A percentile compares a stretch with the other conserved stretches of the same genome.
These are phyloP conservation scores for Canna indica DNA, from an alignment of 176 grass and related monocot genomes.

Conservation along the genomic window DNA sequence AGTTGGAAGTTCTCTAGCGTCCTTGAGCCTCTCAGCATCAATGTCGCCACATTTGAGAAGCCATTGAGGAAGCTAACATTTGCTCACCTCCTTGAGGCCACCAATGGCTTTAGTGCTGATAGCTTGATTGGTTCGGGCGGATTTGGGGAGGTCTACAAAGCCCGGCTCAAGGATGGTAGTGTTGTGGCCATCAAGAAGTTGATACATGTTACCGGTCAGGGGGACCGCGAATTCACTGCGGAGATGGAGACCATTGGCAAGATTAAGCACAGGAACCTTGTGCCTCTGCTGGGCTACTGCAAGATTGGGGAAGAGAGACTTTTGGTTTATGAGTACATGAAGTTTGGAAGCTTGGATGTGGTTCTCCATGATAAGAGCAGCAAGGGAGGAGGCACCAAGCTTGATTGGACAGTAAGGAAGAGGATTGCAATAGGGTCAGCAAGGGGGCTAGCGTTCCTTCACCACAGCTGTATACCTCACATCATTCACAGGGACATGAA, in stretches of 20 bases:
- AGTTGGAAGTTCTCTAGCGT: constrained; percentile 85
- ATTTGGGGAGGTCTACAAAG: constrained; percentile 96
- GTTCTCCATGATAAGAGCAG: constrained; percentile 50
- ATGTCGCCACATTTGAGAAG: constrained; percentile 91
- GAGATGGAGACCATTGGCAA: constrained; percentile 99
- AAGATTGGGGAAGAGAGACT: constrained; percentile 89
- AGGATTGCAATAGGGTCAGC: constrained; percentile 76
- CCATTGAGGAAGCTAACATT: constrained; percentile 86
- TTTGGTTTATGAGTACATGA: constrained; percentile 95
- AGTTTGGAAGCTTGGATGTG: constrained; percentile 77
- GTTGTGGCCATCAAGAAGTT: constrained; percentile 94
- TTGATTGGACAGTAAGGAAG: constrained; percentile 79
- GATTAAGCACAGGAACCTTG: constrained; percentile 98
- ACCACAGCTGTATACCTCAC: constrained; percentile 95
- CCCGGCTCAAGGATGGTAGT: constrained; percentile 68
- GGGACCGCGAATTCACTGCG: constrained; percentile 81
- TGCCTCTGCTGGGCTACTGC: constrained; percentile 80
- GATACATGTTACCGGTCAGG: constrained; percentile 83
- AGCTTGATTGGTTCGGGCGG: constrained; percentile 80
- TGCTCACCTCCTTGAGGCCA: constrained; percentile 88
- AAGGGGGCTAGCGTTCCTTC: constrained; percentile 84
- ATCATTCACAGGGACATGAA: constrained; percentile 99
- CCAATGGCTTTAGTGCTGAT: constrained; percentile 77
- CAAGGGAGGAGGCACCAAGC: constrained; percentile 25
- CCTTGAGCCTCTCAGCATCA: constrained; percentile 80